phyloP scores from a whole-genome alignment of 2,329 filamentous ascomycete genomes.

The Basipetospora chlamydospora region DNA sequence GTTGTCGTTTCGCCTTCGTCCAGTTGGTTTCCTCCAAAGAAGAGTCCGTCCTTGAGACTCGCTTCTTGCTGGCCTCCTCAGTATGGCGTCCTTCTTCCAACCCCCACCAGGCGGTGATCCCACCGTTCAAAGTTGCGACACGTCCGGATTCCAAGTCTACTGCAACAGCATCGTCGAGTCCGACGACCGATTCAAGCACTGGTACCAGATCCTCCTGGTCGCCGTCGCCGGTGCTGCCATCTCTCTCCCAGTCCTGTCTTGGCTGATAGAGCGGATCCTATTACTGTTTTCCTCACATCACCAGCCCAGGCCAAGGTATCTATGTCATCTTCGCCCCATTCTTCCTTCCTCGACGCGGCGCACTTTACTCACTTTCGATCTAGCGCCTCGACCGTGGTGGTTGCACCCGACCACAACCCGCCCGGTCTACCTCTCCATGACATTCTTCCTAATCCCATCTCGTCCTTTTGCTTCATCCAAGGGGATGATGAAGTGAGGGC shows the following conservation, averaged over 20 bases:
- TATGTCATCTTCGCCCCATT: background rate
- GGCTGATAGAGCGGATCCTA: slow-evolving; percentile 3
- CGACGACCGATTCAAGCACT: slow-evolving; percentile 11
- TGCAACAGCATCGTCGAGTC: slow-evolving; percentile 15
- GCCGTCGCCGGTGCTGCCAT: slow-evolving; percentile 13
- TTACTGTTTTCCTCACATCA: background rate
- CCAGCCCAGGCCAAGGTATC: background rate
- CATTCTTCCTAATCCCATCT: slow-evolving; percentile 3
- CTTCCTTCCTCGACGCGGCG: background rate
- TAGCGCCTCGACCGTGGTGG: too few relatives aligned
- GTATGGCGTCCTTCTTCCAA: slow-evolving; percentile 21
- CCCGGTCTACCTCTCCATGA: slow-evolving; percentile 1
- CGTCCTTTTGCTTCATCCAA: slow-evolving; percentile 3
- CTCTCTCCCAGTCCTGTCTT: slow-evolving; percentile 10
- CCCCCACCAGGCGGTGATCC: slow-evolving; percentile 15
- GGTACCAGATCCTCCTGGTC: slow-evolving; percentile 15
- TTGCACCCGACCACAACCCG: too few relatives aligned
- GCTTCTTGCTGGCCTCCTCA: too few relatives aligned
- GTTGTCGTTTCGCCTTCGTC: background rate
- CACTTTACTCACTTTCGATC: too few relatives aligned
- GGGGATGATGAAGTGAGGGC: slow-evolving; percentile 1
- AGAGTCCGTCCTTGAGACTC: too few relatives aligned
- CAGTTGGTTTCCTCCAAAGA: background rate
- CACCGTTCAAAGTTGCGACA: slow-evolving; percentile 11
- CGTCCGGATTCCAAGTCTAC: slow-evolving; percentile 14